These are phyloP conservation scores for Penicillium simplicissimum DNA, from an alignment of 495 filamentous ascomycete genomes.

Conservation along the genomic window DNA sequence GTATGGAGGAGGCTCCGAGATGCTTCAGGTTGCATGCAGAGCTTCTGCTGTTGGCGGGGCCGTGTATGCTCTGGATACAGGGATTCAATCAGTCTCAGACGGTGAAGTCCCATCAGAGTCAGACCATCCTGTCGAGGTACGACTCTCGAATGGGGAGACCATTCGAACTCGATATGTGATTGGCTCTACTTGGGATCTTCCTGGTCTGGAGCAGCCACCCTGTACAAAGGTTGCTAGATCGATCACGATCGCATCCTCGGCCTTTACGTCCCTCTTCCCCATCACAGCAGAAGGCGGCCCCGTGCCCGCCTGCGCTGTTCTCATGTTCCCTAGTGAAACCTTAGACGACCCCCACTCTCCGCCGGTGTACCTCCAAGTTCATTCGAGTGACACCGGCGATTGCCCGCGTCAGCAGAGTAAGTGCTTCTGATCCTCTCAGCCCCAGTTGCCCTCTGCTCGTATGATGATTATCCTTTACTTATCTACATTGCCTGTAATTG, in stretches of 20 bases:
- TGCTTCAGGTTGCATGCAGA: conserved; percentile 89
- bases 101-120: conserved; percentile 22
- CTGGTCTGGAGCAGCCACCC: conserved; percentile 16
- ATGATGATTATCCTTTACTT: conserved; percentile 89
- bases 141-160: conserved; percentile 60
- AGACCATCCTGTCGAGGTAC: conserved; percentile 40
- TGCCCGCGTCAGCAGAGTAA: conserved; percentile 87
- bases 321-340: conserved; percentile 64
- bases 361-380: conserved; percentile 72
- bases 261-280: conserved; percentile 67
- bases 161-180: conserved; percentile 61
- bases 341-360: conserved; percentile 39
- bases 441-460: conserved; percentile 38
- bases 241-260: conserved; percentile 69
- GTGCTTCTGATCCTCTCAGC: conserved; percentile 38
- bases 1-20: conserved; percentile 91
- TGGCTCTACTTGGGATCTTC: conserved; percentile 47
- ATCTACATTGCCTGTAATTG: conserved; percentile 97
- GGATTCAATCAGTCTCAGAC: conserved; percentile 46
- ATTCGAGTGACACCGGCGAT: conserved; percentile 86
- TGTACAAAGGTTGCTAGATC: conserved; percentile 40
- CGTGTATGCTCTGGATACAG: conserved; percentile 80
- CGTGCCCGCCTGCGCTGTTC: conserved; percentile 69
- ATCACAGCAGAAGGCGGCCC: conserved; percentile 70
- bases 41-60: conserved; percentile 90